phyloP scores from a whole-genome alignment of 345 rosid species.

The Ceriops zippeliana region DNA sequence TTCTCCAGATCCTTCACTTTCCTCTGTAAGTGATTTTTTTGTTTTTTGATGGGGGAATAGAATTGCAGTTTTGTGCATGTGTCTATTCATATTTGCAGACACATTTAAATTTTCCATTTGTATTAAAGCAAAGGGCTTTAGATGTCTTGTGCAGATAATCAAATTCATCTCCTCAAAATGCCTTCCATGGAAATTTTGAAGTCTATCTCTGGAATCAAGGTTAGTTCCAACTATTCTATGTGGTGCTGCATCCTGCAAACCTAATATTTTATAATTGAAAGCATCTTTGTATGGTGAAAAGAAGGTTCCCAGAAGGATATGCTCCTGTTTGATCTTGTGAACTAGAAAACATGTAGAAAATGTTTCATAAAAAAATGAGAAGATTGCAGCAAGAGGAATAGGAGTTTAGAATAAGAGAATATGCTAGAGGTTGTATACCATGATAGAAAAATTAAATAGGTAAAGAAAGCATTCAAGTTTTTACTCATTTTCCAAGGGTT shows the following conservation, averaged over 20 bases:
- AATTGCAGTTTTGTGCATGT: not conserved
- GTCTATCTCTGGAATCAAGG: constrained; percentile 93
- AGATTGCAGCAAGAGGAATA: too few species aligned
- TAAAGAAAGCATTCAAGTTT: too few species aligned
- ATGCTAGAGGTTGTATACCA: too few species aligned
- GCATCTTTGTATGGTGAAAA: constrained; percentile 10
- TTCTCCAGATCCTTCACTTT: constrained; percentile 81
- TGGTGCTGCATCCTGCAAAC: not conserved
- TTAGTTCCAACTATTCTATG: constrained; percentile 26
- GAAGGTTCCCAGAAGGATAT: not conserved
- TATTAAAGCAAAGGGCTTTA: constrained; percentile 38
- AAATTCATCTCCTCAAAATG: constrained; percentile 79
- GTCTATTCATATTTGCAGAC: not conserved
- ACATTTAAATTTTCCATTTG: not conserved
- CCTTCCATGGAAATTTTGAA: constrained; percentile 83
- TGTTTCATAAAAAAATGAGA: too few species aligned
- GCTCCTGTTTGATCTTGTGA: too few species aligned
- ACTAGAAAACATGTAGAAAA: too few species aligned
- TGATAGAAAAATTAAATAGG: too few species aligned
- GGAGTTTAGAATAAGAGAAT: too few species aligned
- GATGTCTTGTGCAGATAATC: constrained; percentile 98
- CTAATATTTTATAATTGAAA: not conserved
- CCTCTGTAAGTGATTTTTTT: constrained; percentile 56
- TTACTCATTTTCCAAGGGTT: too few species aligned
- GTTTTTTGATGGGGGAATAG: not conserved